Conservation (phyloP, 495 filamentous ascomycete species). For the Penicillium paradoxum region DNA sequence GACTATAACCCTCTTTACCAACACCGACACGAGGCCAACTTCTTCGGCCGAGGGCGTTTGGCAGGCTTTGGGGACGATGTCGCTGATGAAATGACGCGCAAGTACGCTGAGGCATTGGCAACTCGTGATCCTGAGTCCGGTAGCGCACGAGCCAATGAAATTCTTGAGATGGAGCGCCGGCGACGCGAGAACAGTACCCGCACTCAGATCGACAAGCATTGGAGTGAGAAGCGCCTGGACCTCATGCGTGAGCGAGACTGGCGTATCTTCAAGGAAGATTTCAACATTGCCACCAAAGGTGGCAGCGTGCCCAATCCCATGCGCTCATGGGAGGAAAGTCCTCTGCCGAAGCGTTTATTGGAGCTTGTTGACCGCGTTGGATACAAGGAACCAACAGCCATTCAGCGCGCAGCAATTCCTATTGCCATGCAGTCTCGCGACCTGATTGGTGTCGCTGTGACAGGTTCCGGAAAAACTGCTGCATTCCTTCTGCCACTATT, state of each 20-base stretch:
- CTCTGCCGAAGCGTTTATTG: conserved; percentile 71
- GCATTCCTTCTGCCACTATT: conserved; percentile 90
- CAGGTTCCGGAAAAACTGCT: conserved; percentile 97
- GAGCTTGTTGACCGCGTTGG: conserved; percentile 81
- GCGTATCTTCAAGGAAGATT: conserved; percentile 99
- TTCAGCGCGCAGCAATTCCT: conserved; percentile 92
- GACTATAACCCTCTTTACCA: conserved; percentile 90
- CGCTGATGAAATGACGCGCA: conserved; percentile 60
- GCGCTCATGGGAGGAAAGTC: conserved; percentile 89
- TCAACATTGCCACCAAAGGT: conserved; percentile 90
- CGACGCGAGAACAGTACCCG: conserved; percentile 70
- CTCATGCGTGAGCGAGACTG: conserved; percentile 98
- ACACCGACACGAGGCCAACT: conserved; percentile 63
- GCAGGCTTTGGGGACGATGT: conserved; percentile 80
- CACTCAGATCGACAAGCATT: conserved; percentile 79
- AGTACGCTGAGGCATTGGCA: conserved; percentile 74
- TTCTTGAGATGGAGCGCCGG: conserved; percentile 83
- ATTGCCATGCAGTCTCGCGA: conserved; percentile 92
- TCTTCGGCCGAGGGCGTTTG: conserved; percentile 75
- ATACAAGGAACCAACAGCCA: conserved; percentile 87
- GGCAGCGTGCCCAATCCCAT: conserved; percentile 92
- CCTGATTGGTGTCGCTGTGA: conserved; percentile 96
- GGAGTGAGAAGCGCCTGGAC: conserved; percentile 93
- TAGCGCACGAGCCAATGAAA: conserved; percentile 65
- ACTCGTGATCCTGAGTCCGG: conserved; percentile 79